phyloP scores from a whole-genome alignment of 495 filamentous ascomycete species.

The Penicillium steckii region DNA sequence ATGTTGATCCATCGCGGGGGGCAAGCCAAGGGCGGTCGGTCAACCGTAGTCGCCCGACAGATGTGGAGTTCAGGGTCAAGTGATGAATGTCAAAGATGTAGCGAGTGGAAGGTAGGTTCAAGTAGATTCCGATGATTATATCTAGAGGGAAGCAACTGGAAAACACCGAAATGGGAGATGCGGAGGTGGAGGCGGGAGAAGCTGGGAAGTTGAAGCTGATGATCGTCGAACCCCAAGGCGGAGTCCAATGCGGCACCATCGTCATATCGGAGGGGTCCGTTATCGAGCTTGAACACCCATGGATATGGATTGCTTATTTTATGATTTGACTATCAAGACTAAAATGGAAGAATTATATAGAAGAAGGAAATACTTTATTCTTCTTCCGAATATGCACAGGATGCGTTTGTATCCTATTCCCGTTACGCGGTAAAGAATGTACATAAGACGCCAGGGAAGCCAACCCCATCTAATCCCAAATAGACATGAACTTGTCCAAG shows the following conservation, averaged over 20 bases:
- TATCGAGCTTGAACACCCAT: too few species aligned
- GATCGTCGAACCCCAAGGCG: conserved; percentile 31
- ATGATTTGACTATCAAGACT: background rate
- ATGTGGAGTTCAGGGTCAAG: background rate
- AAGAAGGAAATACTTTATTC: background rate
- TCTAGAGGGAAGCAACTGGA: background rate
- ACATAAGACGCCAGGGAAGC: conserved; percentile 12
- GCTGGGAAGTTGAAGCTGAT: conserved; percentile 21
- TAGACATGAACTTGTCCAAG: background rate
- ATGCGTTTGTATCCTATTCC: conserved; percentile 7
- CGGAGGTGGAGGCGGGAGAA: conserved; percentile 11
- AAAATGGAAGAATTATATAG: background rate
- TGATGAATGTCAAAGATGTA: conserved; percentile 1
- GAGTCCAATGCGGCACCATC: conserved; percentile 29
- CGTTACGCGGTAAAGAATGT: conserved; percentile 5
- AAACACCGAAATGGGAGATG: background rate
- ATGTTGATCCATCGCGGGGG: conserved; percentile 49
- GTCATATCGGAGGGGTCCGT: conserved; percentile 25
- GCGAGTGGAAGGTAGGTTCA: too few species aligned
- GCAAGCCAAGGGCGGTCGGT: conserved; percentile 12
- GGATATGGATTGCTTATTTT: too few species aligned
- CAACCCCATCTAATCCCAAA: conserved; percentile 5
- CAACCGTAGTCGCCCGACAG: conserved; percentile 18
- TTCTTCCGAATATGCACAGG: conserved; percentile 1
- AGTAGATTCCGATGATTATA: background rate